These are phyloP conservation scores for Aphanomyces stellatus DNA, from an alignment of 352 stramenopile genomes.

Conservation along the genomic window DNA sequence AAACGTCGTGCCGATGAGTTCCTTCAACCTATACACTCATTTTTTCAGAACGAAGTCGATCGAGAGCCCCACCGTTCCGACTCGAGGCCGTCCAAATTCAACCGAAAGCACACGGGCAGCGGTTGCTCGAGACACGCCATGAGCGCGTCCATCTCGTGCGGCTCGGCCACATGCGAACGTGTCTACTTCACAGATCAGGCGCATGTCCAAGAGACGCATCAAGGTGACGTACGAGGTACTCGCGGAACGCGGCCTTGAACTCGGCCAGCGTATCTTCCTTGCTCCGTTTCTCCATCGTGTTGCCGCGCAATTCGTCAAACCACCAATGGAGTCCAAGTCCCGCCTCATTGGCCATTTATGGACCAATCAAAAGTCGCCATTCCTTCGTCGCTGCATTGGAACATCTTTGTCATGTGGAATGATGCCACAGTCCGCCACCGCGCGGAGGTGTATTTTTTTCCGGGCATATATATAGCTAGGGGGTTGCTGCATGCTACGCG, in stretches of 20 bases:
- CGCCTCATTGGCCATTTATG: neutral
- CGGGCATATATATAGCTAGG: no score
- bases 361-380: neutral
- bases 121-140: conserved; percentile 68
- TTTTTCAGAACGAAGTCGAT: neutral
- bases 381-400: no score
- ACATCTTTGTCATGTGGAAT: no score
- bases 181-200: conserved; percentile 25
- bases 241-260: conserved; percentile 79
- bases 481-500: no score
- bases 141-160: conserved; percentile 46
- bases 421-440: no score
- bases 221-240: conserved; percentile 62
- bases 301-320: neutral
- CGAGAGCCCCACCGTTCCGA: conserved; percentile 27
- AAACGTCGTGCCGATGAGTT: conserved; percentile 34
- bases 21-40: conserved; percentile 32
- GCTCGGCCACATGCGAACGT: conserved; percentile 48
- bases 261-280: conserved; percentile 36
- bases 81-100: conserved; percentile 66
- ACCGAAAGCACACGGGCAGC: conserved; percentile 69
- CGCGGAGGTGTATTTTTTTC: no score
- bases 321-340: neutral
- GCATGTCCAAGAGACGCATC: no score
- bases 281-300: neutral